Evolutionary conservation across 805 yeast species (phyloP), one percentile per base, ranked within the genome.

Genomic region (Cyberlindnera galapagoensis): DNA sequence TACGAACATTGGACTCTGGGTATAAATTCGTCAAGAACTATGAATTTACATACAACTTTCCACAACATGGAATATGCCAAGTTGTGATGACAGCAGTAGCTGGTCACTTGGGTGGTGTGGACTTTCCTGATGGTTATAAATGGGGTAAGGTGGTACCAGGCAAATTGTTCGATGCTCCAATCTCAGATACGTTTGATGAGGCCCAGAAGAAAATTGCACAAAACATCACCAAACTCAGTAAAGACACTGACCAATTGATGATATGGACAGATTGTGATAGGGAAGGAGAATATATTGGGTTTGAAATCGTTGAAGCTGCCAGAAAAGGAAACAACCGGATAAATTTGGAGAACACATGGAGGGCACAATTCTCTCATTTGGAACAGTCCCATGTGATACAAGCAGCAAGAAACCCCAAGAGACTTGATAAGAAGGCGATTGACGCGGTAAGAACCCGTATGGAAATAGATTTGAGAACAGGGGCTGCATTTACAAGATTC

Each of bases 261-360:
- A 85, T 92, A 7, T 92, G 98, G 97, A 92, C 98, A 1, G 99
- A 92, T 67, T 92, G 98, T 59, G 97, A 88, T 66, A 65, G 97
- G 22, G 97, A 88, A 54, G 97, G 97, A 2, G 97, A 88, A 54
- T 81, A 76, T 55, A 88, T 88, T 35, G 97, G 97, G 0, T 75
- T 68, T 61, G 95, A 88, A 47, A 75, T 94, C 11, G 66, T 74
- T 21, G 67, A 76, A 33, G 79, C 77, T n/a, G 96, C 95, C 0
- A 51, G 54, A 30, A 65, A 63, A 40, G 62, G 57, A 2, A 60
- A 81, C 49, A 45, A 57, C 1, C 41, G 58, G 2, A 49, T 86
- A 26, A 60, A 57, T 1, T 47, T 71, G 13, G 66, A 62, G 9
- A 65, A 67, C 20, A 63, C 80, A 4, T 76, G 72, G 65, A 61